Conservation (phyloP, 169 alveolate species). For the Plasmodium coatneyi region DNA sequence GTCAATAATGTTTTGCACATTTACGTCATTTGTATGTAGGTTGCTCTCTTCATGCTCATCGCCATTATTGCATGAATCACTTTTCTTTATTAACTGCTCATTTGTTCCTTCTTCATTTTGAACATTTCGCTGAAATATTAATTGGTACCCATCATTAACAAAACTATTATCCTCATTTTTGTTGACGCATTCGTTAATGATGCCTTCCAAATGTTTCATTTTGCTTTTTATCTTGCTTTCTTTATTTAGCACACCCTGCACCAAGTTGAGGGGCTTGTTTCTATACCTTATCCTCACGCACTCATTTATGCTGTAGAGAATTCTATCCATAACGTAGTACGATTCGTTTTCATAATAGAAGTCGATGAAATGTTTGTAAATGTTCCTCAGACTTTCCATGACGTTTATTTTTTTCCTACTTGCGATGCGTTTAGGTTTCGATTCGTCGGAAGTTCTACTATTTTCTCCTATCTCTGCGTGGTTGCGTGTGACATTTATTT, state of each 20-base stretch:
- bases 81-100: not conserved
- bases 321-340: slow-evolving; percentile 23
- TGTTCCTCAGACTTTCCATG: not conserved
- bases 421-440: not conserved
- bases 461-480: not conserved
- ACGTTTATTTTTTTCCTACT: not conserved
- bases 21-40: not conserved
- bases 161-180: slow-evolving; percentile 18
- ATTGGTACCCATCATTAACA: not conserved
- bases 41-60: not conserved
- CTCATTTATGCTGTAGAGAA: slow-evolving; percentile 35
- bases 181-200: slow-evolving; percentile 33
- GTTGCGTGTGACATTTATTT: not conserved
- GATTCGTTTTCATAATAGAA: slow-evolving; percentile 66
- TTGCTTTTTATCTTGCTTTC: slow-evolving; percentile 36
- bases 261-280: not conserved
- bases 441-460: not conserved
- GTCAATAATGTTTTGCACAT: slow-evolving; percentile 44
- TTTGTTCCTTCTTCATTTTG: not conserved
- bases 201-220: slow-evolving; percentile 23
- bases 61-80: not conserved
- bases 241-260: slow-evolving; percentile 29
- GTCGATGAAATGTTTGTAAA: slow-evolving; percentile 1
- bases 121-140: not conserved
- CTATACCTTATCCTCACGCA: slow-evolving; percentile 38